Evolutionary conservation across 1,284 basidiomycete species (phyloP).

Genomic region (Gomphus sp.): DNA sequence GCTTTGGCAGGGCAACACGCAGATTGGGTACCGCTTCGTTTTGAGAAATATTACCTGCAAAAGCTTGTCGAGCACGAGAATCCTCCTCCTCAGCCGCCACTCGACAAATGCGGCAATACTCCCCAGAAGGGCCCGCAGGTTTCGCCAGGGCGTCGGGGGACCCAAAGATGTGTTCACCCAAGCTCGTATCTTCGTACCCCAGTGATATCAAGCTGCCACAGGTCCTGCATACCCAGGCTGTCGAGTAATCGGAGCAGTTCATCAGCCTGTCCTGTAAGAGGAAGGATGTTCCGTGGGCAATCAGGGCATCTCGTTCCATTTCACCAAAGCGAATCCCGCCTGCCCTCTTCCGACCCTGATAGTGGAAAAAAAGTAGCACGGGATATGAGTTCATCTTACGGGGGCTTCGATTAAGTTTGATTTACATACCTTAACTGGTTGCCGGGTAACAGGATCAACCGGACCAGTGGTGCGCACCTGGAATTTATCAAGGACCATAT

Average conservation of each 20-base stretch:
- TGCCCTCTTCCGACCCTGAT: slow-evolving; percentile 90
- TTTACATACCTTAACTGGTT: slow-evolving; percentile 85
- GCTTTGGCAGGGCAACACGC: slow-evolving; percentile 51
- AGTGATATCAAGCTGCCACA: slow-evolving; percentile 95
- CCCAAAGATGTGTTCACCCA: slow-evolving; percentile 51
- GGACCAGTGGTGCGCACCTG: slow-evolving; percentile 98
- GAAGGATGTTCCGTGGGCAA: slow-evolving; percentile 98
- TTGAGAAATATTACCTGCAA: slow-evolving; percentile 28
- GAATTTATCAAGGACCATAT: slow-evolving; percentile 99
- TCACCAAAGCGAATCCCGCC: slow-evolving; percentile 99
- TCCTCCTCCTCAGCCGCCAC: slow-evolving; percentile 57
- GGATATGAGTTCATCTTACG: not conserved
- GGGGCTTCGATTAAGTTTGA: not conserved
- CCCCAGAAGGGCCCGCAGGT: slow-evolving; percentile 63
- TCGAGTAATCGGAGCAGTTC: slow-evolving; percentile 99
- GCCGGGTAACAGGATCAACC: slow-evolving; percentile 90
- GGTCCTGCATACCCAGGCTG: slow-evolving; percentile 94
- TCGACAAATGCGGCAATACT: slow-evolving; percentile 90
- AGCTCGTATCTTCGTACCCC: slow-evolving; percentile 80
- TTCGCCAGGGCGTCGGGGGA: slow-evolving; percentile 26
- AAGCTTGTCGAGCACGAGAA: slow-evolving; percentile 41
- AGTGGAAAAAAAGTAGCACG: slow-evolving; percentile 7
- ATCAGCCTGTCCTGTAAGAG: slow-evolving; percentile 96
- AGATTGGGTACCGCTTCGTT: slow-evolving; percentile 35
- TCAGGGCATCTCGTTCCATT: slow-evolving; percentile 98